Base-by-base conservation (phyloP, 2,329 filamentous ascomycete species). In the Talaromyces marneffei region DNA sequence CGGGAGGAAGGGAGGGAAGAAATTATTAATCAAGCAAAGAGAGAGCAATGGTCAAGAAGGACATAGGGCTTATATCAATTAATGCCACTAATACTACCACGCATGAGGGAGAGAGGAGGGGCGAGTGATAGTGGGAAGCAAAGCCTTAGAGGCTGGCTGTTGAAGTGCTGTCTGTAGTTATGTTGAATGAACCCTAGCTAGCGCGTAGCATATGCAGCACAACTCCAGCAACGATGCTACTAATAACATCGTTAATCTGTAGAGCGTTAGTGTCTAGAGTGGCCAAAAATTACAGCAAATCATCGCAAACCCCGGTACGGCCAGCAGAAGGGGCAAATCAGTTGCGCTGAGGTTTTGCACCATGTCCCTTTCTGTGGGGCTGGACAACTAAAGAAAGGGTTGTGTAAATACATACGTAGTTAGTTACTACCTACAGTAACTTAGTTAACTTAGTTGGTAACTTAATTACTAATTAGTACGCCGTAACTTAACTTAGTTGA, bases 41-140 rank as follows among this genome's bases (percentile, higher is more conserved):
- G 29, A 33, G 8, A 35, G 29, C 35, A 25, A 27, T 37, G 35
- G 50, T 54, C 31, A 39, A 50, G 42, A 57, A 50, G 42, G 55
- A 42, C 27, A 57, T 46, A 57, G 27, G 40, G 39, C 55, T 46
- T 46, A 57, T 57, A 57, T 46, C 40, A n/a, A 25, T 57, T 20
- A 39, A 33, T 52, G 29, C 29, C 48, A 52, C 48, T 52, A 52
- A 33, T 52, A 14, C 20, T 20, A 20, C 25, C 27, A 33, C 23
- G 29, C 46, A 29, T 31, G 20, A 35, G 46, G 40, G n/a, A 16
- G 27, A 16, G 31, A 18, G 16, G 39, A 42, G 16, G 54, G 54
- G 54, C 25, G 35, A 57, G 29, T 27, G 20, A 16, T 16, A 20
- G 12, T 52, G 10, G 14, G 8, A 4, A 35, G 29, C 10, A 5